Evolutionary conservation across 2,329 filamentous ascomycete genomes (phyloP).

Genomic region (Colletotrichum cereale): DNA sequence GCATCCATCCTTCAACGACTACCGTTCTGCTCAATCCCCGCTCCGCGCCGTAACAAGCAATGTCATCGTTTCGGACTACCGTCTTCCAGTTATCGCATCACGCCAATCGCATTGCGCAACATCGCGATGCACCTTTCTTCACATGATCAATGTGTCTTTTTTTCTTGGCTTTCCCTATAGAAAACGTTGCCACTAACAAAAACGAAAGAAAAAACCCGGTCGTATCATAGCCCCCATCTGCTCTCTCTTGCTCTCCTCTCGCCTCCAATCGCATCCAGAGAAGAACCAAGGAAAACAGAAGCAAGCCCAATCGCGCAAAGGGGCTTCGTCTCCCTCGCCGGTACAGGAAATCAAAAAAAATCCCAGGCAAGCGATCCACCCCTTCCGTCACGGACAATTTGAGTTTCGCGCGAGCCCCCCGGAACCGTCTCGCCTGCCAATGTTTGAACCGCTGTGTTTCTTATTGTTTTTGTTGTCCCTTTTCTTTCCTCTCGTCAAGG

Average conservation of each 20-base stretch:
- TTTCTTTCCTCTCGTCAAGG: not conserved
- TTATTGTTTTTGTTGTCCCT: not conserved
- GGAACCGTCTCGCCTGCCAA: slow-evolving; percentile 25
- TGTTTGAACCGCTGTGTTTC: slow-evolving; percentile 8
- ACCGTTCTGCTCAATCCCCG: slow-evolving; percentile 21
- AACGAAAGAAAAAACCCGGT: slow-evolving; percentile 10
- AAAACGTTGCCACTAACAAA: slow-evolving; percentile 30
- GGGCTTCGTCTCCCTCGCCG: slow-evolving; percentile 13
- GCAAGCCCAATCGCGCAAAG: slow-evolving; percentile 10
- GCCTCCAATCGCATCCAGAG: slow-evolving; percentile 28
- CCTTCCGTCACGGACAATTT: slow-evolving; percentile 33
- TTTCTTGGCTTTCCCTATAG: slow-evolving; percentile 11
- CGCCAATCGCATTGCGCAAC: not conserved
- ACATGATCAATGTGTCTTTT: slow-evolving; percentile 15
- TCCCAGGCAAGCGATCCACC: slow-evolving; percentile 23
- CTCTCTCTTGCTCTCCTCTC: not conserved
- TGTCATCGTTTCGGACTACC: not conserved
- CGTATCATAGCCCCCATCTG: slow-evolving; percentile 33
- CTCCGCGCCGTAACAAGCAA: slow-evolving; percentile 18
- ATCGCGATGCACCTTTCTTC: not conserved
- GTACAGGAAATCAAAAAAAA: slow-evolving; percentile 24
- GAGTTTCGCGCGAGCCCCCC: slow-evolving; percentile 31
- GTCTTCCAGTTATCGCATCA: slow-evolving; percentile 4
- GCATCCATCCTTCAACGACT: slow-evolving; percentile 36
- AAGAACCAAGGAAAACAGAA: slow-evolving; percentile 25